Evolutionary conservation across 2,329 filamentous ascomycete genomes (phyloP), one percentile per base, ranked within the genome.

Genomic region (Chaetomium globosum): DNA sequence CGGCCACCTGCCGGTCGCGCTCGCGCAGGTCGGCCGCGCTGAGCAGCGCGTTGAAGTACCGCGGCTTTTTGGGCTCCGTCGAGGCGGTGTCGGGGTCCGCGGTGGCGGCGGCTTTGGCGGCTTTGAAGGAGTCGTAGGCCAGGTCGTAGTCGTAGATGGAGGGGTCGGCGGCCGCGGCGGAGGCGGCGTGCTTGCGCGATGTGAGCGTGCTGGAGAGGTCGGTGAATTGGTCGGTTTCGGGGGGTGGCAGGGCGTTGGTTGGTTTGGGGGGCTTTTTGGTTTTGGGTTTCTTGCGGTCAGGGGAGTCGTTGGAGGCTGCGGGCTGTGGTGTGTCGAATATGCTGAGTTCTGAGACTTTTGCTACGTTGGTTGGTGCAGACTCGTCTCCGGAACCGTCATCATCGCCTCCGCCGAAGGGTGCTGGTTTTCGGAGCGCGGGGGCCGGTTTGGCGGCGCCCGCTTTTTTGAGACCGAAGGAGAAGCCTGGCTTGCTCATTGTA

Each of bases 141-240:
- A 84, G 85, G 75, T 96, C 92, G 79, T 95, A 96, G 78, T 95
- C 91, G 80, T 93, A 95, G 70, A 95, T 88, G 57, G 86, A 88
- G 1, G 90, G 80, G 72, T 95, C 91, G 9, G 89, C 74, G 65
- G 86, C 82, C 67, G 87, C 81, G 2, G 90, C 90, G 19, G 86
- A 85, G 68, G 87, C 81, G 46, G 86, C 84, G 70, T 89, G 83
- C 71, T 85, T 87, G 61, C 85, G 84, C 30, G 89, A 86, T 33
- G 86, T 80, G 36, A 89, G 80, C 1, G 85, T 79, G 71, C 86
- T 85, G 3, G 90, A 90, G 1, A 92, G 82, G 72, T 93, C 89
- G 43, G 84, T 84, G 70, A 86, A 88, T 73, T 82, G 79, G 58
- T 78, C 54, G 80, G 76, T 70, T 78, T 75, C 2, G 74, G 75